Conservation (phyloP, 768 basidiomycete species). For the Trametes villosa region DNA sequence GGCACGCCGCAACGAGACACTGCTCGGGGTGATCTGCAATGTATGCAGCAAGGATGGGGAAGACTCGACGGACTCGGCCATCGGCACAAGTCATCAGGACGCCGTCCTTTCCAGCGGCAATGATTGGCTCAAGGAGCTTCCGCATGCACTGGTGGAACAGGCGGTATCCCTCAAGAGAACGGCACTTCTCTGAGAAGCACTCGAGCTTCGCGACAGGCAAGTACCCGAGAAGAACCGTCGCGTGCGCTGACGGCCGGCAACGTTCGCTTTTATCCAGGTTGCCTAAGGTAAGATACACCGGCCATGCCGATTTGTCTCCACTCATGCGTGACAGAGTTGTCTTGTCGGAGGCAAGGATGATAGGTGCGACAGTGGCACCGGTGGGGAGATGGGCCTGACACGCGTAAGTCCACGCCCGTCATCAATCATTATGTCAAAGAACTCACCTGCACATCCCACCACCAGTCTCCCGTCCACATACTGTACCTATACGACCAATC, state of each 20-base stretch:
- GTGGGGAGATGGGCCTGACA: neutral
- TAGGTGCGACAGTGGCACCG: conserved; percentile 39
- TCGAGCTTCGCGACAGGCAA: conserved; percentile 36
- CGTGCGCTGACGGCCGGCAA: conserved; percentile 20
- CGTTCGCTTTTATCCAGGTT: conserved; percentile 31
- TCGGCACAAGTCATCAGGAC: conserved; percentile 3
- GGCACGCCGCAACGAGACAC: conserved; percentile 37
- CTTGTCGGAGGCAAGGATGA: conserved; percentile 53
- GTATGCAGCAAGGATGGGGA: conserved; percentile 46
- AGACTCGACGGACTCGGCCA: conserved; percentile 26
- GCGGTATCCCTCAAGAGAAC: conserved; percentile 28
- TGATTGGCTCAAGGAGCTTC: conserved; percentile 38
- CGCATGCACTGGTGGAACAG: conserved; percentile 45
- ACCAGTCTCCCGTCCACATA: conserved; percentile 33
- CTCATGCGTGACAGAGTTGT: conserved; percentile 46
- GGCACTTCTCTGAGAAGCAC: conserved; percentile 23
- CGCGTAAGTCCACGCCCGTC: neutral
- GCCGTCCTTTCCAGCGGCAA: conserved; percentile 27
- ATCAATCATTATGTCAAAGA: neutral
- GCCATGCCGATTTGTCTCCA: conserved; percentile 42
- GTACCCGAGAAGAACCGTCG: conserved; percentile 33
- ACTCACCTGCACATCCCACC: conserved; percentile 32
- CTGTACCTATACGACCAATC: too few relatives aligned
- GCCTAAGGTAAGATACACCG: conserved; percentile 38
- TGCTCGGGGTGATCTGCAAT: conserved; percentile 52